phyloP scores from a whole-genome alignment of 345 rosid species.

The Gynandropsis gynandra region DNA sequence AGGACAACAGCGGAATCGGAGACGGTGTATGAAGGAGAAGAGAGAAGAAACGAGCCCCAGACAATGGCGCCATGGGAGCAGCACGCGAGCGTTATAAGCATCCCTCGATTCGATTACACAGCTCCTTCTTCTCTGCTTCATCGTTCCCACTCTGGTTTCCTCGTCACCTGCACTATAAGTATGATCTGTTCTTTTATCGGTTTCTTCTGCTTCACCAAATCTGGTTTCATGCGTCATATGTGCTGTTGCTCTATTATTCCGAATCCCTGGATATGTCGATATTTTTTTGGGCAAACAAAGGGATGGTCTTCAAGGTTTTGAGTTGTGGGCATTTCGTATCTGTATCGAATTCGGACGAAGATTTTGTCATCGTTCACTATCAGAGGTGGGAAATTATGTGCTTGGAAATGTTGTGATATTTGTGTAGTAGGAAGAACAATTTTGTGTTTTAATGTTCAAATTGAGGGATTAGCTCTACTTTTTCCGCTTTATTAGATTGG shows the following conservation, averaged over 20 bases:
- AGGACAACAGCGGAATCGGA: conserved; percentile 17
- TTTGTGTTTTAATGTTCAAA: neutral
- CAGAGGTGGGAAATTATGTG: no score
- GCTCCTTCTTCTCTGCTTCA: conserved; percentile 72
- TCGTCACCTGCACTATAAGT: conserved; percentile 84
- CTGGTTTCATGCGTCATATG: no score
- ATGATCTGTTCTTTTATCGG: neutral
- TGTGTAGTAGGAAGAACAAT: neutral
- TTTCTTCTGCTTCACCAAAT: neutral
- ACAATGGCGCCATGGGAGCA: conserved; percentile 81
- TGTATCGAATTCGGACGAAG: conserved; percentile 3
- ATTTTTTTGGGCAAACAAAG: no score
- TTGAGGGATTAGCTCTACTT: neutral
- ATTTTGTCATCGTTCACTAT: no score
- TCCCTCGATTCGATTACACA: conserved; percentile 88
- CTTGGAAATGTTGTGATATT: no score
- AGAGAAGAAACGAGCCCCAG: conserved; percentile 21
- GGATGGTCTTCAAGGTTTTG: conserved; percentile 4
- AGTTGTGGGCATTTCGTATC: conserved; percentile 4
- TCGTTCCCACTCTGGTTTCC: conserved; percentile 75
- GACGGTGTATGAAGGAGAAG: conserved; percentile 17
- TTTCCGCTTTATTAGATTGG: neutral
- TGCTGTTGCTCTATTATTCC: neutral
- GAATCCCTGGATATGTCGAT: neutral
- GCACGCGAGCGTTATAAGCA: conserved; percentile 63